These are phyloP conservation scores for Trifolium fragiferum DNA, from an alignment of 306 rosid species.

Conservation along the genomic window DNA sequence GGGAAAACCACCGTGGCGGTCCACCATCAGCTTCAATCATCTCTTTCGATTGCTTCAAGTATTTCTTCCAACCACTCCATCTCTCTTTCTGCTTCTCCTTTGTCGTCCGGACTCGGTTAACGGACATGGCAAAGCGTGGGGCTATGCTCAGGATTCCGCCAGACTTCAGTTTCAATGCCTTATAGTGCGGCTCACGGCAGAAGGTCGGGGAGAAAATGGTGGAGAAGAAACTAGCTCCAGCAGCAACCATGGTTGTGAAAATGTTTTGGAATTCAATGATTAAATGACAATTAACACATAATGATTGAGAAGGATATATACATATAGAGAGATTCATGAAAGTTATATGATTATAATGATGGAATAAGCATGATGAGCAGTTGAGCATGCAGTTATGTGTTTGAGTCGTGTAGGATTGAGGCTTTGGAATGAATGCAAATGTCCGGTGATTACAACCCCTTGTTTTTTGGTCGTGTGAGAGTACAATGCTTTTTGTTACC, in stretches of 20 bases:
- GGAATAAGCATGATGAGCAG: too few relatives aligned
- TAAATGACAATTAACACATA: too few relatives aligned
- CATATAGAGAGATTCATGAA: too few relatives aligned
- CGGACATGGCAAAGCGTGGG: conserved; percentile 46
- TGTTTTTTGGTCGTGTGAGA: too few relatives aligned
- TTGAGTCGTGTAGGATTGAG: too few relatives aligned
- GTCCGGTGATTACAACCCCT: too few relatives aligned
- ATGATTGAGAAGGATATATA: too few relatives aligned
- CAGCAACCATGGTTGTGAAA: conserved; percentile 48
- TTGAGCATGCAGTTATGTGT: too few relatives aligned
- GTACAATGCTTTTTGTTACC: too few relatives aligned
- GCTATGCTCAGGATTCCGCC: not conserved
- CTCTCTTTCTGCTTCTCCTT: conserved; percentile 34
- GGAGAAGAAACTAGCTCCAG: conserved; percentile 45
- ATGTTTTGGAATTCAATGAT: too few relatives aligned
- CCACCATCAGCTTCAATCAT: conserved; percentile 62
- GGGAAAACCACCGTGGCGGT: conserved; percentile 93
- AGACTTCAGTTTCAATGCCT: conserved; percentile 19
- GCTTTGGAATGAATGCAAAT: too few relatives aligned
- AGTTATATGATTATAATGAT: too few relatives aligned
- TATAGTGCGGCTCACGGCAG: conserved; percentile 25
- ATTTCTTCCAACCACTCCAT: conserved; percentile 49
- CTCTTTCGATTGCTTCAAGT: conserved; percentile 56
- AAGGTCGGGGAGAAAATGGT: conserved; percentile 18
- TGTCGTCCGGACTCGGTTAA: conserved; percentile 27